These are phyloP conservation scores for Dryadomyces quercus-mongolicae DNA, from an alignment of 2,329 filamentous ascomycete genomes.

Conservation along the genomic window DNA sequence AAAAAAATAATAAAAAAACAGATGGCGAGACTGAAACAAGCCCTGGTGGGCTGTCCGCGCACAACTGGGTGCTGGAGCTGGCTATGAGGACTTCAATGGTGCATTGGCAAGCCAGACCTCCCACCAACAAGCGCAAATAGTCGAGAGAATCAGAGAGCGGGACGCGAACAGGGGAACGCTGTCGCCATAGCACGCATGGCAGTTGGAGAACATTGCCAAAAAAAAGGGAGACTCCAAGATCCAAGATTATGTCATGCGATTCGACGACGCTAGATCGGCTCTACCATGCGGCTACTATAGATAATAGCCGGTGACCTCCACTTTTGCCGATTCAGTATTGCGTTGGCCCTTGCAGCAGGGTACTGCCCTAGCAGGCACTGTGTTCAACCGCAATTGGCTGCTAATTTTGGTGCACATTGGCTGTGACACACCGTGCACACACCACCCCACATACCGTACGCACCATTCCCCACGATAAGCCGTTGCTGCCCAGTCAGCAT, in stretches of 20 bases:
- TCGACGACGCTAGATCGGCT: not conserved
- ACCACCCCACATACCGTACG: not conserved
- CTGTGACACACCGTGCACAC: not conserved
- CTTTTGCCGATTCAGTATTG: not conserved
- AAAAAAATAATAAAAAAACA: not conserved
- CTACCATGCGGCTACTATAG: not conserved
- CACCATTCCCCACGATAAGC: not conserved
- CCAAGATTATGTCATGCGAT: not conserved
- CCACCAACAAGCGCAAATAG: not conserved
- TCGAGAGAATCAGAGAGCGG: not conserved
- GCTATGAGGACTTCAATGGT: not conserved
- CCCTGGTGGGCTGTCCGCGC: not conserved
- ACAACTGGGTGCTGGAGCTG: not conserved
- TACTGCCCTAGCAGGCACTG: not conserved
- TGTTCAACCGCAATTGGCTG: not conserved
- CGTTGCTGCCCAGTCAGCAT: conserved; percentile 11
- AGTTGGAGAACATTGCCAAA: not conserved
- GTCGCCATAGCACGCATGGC: not conserved
- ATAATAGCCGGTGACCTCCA: not conserved
- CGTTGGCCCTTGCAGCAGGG: not conserved
- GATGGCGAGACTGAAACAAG: not conserved
- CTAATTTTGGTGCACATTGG: not conserved
- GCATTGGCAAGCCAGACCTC: not conserved
- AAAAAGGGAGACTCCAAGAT: not conserved
- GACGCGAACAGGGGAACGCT: not conserved